phyloP scores from a whole-genome alignment of 805 yeast species.

The Sungouiella thailandica region DNA sequence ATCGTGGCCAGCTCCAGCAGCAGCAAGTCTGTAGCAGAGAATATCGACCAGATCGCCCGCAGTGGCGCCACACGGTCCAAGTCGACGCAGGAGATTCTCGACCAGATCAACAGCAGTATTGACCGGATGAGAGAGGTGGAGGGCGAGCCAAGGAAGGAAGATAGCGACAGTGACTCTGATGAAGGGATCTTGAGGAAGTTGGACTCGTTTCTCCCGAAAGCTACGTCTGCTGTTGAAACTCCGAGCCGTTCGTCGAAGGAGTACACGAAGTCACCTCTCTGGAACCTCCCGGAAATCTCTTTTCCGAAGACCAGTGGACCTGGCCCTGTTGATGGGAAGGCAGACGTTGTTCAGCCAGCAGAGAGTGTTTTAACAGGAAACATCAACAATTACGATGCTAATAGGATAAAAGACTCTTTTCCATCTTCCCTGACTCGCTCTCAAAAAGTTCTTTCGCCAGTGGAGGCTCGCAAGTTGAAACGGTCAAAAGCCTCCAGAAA shows the following conservation, averaged over 20 bases:
- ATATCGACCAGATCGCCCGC: constrained; percentile 9
- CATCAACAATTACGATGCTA: too few species aligned
- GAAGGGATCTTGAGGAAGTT: constrained; percentile 3
- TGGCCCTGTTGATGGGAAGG: neutral
- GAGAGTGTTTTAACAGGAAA: too few species aligned
- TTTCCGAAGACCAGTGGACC: neutral
- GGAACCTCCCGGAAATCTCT: neutral
- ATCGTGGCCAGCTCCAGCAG: constrained; percentile 4
- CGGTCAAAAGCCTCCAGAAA: neutral
- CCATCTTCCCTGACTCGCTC: neutral
- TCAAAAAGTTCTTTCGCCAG: neutral
- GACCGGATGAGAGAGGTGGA: constrained; percentile 12
- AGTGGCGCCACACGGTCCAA: constrained; percentile 10
- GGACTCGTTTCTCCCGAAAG: constrained; percentile 2
- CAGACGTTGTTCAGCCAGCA: neutral
- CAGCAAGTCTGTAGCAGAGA: constrained; percentile 3
- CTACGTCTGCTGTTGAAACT: neutral
- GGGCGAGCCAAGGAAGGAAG: constrained; percentile 6
- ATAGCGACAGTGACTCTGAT: constrained; percentile 1
- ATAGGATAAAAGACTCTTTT: neutral
- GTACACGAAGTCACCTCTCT: too few species aligned
- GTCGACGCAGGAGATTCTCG: constrained; percentile 17
- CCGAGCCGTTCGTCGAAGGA: neutral
- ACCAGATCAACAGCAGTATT: constrained; percentile 22
- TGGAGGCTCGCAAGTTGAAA: neutral